Percentiles rank a stretch among this genome's conserved stretches.
These are phyloP conservation scores for Xylariaceae sp. DNA, from an alignment of 2,329 filamentous ascomycete species.

Conservation along the genomic window DNA sequence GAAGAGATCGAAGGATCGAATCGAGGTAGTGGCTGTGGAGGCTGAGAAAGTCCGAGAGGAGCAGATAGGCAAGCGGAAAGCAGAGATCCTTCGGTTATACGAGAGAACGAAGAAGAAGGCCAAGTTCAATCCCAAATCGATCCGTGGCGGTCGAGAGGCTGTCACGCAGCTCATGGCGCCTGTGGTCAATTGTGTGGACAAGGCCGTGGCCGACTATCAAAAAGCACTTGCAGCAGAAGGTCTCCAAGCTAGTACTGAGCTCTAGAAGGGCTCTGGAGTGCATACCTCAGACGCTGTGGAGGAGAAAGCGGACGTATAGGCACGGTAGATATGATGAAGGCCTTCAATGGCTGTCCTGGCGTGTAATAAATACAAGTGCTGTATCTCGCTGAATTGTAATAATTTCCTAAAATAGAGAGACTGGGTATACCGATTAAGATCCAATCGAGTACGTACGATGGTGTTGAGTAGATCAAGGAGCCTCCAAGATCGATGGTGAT, in stretches of 20 bases:
- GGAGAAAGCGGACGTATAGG: not conserved
- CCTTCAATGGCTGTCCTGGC: not conserved
- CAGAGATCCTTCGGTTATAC: conserved; percentile 65
- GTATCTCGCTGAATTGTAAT: not conserved
- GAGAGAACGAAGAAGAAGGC: conserved; percentile 69
- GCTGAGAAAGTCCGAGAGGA: conserved; percentile 69
- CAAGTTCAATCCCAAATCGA: conserved; percentile 59
- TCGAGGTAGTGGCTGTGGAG: conserved; percentile 71
- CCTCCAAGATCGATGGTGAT: too few relatives aligned
- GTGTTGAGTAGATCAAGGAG: too few relatives aligned
- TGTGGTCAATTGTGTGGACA: conserved; percentile 63
- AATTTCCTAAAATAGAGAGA: not conserved
- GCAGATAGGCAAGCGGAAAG: conserved; percentile 61
- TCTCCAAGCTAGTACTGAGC: conserved; percentile 44
- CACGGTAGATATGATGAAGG: conserved; percentile 6
- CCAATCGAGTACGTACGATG: too few relatives aligned
- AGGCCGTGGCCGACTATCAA: conserved; percentile 66
- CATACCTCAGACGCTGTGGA: not conserved
- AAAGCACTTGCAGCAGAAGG: conserved; percentile 63
- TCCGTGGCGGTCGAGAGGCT: conserved; percentile 69
- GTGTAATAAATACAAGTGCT: not conserved
- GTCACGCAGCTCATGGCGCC: conserved; percentile 74
- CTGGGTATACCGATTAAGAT: not conserved
- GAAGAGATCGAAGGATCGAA: conserved; percentile 67
- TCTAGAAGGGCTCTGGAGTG: conserved; percentile 17